Percentiles rank a stretch among this genome's conserved stretches.
phyloP scores from a whole-genome alignment of 495 filamentous ascomycete genomes.

The Hyaloscypha hepaticicola region DNA sequence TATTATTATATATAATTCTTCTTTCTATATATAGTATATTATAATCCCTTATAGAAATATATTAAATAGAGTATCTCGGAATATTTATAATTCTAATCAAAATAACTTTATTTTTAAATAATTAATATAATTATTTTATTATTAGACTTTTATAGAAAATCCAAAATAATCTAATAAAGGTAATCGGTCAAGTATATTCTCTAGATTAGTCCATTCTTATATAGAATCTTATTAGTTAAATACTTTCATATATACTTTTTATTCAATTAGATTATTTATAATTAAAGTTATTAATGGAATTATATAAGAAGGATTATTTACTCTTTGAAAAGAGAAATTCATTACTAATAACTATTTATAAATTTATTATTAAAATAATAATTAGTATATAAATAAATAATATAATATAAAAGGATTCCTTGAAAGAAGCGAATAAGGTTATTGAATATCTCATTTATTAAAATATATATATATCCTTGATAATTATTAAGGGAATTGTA shows the following conservation, averaged over 20 bases:
- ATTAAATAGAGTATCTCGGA: background rate
- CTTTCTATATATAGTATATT: background rate
- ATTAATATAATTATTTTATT: background rate
- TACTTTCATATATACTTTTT: conserved; percentile 2
- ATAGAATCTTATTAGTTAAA: background rate
- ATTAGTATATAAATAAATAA: background rate
- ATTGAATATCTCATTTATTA: background rate
- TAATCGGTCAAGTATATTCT: conserved; percentile 3
- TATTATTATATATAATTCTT: background rate
- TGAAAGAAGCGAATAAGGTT: background rate
- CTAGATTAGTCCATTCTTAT: background rate
- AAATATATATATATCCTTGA: background rate
- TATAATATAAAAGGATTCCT: background rate
- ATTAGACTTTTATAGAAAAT: background rate
- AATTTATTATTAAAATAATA: background rate
- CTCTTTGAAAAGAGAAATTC: background rate
- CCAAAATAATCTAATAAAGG: conserved; percentile 1
- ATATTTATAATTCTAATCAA: background rate
- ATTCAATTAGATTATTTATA: background rate
- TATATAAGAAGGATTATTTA: background rate
- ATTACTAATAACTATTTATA: background rate
- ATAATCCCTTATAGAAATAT: background rate
- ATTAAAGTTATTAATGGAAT: conserved; percentile 6
- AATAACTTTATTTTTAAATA: background rate
- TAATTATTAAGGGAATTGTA: background rate